Evolutionary conservation across 768 basidiomycete species (phyloP), one percentile per base, ranked within the genome.

Genomic region (Clitopilus passeckerianus): DNA sequence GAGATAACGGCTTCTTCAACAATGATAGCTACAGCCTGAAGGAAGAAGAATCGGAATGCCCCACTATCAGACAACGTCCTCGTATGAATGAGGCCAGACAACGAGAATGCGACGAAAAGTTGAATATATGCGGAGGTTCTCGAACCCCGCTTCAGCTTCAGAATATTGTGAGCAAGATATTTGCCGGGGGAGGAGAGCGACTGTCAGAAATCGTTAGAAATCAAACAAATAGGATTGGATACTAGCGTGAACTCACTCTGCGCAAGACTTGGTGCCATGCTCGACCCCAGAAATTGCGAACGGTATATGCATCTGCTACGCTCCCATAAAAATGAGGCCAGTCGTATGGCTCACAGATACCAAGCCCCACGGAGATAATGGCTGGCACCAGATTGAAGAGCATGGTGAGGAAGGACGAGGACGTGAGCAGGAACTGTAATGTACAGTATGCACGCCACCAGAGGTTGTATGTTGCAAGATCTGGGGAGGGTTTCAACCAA

Each of bases 81-180:
- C 30, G 52, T 56, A 53, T 80, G 77, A 20, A 76, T 41, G 12
- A 72, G 22, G 0, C 69, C 73, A 1, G 77, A 76, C 2, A 77
- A 55, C 14, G 67, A 30, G 66, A 77, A 78, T 0, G 71, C 72
- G 10, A 66, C 62, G 61, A 67, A 75, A 5, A 79, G 67, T 20
- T 74, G 73, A 30, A 71, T 65, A 60, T 68, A 71, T 6, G 67
- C 65, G 22, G 70, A 73, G 1, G 59, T 46, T 22, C 60, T 63
- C 0, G 62, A 64, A 34, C 74, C 68, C 5, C 66, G 67, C 3
- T 60, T 57, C 12, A 77, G 60, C 1, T 62, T 53, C 1, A 75
- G 61, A 3, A 73, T 52, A 3, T 50, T 27, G 5, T 66, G 62
- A 10, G 69, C 61, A 43, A 70, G n/a, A 52, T 64, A 66, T 34